Evolutionary conservation across 768 basidiomycete genomes (phyloP).

Genomic region (Strobilomyces confusus): DNA sequence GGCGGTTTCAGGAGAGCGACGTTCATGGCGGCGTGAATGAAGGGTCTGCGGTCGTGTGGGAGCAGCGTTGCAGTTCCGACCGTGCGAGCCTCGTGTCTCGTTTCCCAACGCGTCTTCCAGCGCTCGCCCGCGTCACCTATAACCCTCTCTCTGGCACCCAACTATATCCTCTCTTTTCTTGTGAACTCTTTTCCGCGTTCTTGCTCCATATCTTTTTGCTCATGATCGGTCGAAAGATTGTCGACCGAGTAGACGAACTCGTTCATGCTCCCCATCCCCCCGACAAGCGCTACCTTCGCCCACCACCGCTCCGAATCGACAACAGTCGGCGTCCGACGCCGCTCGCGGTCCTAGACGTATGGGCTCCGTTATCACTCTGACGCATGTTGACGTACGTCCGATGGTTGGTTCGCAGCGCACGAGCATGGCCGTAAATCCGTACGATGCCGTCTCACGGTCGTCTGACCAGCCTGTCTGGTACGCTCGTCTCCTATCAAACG

Average conservation of each 20-base stretch:
- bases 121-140: neutral
- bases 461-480: constrained; percentile 13
- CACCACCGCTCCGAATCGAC: constrained; percentile 15
- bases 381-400: neutral
- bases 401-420: constrained; percentile 19
- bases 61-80: neutral
- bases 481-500: constrained; percentile 12
- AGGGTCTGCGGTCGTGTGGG: neutral
- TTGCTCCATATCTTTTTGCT: constrained; percentile 11
- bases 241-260: constrained; percentile 25
- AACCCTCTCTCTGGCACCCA: constrained; percentile 9
- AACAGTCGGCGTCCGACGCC: constrained; percentile 1
- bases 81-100: constrained; percentile 10
- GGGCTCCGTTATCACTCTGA: neutral
- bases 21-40: too few relatives aligned
- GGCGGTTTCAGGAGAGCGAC: too few relatives aligned
- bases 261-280: constrained; percentile 7
- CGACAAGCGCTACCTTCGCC: constrained; percentile 6
- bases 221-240: constrained; percentile 28
- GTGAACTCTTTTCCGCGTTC: neutral
- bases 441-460: constrained; percentile 1
- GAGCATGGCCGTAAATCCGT: constrained; percentile 12
- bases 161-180: constrained; percentile 20
- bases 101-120: neutral
- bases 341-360: constrained; percentile 11